A percentile compares a stretch with the other conserved stretches of the same genome.
Evolutionary conservation across 495 filamentous ascomycete species (phyloP).

Genomic region (Podospora sp.): DNA sequence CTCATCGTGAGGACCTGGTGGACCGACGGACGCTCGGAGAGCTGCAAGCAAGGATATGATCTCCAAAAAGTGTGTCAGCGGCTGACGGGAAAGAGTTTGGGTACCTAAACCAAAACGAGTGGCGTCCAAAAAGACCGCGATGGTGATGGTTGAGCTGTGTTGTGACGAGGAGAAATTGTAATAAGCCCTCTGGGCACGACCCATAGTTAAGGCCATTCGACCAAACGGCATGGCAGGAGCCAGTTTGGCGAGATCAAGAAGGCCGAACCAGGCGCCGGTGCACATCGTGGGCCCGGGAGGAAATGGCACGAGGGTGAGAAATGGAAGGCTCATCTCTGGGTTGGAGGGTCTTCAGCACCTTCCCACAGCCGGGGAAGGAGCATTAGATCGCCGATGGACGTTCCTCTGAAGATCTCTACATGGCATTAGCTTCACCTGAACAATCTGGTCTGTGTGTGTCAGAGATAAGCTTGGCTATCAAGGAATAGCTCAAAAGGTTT

Average conservation of each 20-base stretch:
- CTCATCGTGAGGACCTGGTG: slow-evolving; percentile 26
- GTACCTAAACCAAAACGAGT: slow-evolving; percentile 34
- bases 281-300: neutral
- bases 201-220: neutral
- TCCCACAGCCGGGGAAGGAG: neutral
- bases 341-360: neutral
- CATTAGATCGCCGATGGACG: neutral
- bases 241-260: neutral
- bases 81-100: slow-evolving; percentile 28
- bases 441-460: no score
- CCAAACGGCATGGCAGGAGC: neutral
- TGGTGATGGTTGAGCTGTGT: slow-evolving; percentile 28
- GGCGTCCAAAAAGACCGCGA: slow-evolving; percentile 32
- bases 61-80: slow-evolving; percentile 33
- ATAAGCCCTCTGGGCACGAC: neutral
- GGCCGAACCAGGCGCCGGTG: neutral
- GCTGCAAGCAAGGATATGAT: slow-evolving; percentile 32
- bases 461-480: no score
- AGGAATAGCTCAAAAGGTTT: no score
- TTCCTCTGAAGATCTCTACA: no score
- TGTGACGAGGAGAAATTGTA: slow-evolving; percentile 17
- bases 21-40: slow-evolving; percentile 8
- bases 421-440: no score
- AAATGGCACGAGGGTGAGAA: neutral
- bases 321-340: neutral